phyloP scores from a whole-genome alignment of 495 filamentous ascomycete species.

The Cercophora scortea region DNA sequence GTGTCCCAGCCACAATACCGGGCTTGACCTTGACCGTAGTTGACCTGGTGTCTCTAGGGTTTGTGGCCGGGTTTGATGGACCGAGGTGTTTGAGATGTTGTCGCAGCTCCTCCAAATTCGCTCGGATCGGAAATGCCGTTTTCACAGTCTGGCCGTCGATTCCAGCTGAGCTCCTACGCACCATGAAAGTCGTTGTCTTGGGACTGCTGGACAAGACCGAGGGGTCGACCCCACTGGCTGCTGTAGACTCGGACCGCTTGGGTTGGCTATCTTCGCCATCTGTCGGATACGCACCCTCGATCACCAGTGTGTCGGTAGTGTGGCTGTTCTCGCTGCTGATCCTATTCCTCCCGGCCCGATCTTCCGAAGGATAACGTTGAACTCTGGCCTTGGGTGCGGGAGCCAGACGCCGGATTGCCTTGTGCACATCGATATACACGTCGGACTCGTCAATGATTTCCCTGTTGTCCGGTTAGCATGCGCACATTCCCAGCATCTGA shows the following conservation, averaged over 20 bases:
- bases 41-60: slow-evolving; percentile 76
- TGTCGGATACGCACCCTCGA: neutral
- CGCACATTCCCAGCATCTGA: neutral
- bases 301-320: no score
- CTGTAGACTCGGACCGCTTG: slow-evolving; percentile 12
- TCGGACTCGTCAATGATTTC: slow-evolving; percentile 82
- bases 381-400: slow-evolving; percentile 31
- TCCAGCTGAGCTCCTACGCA: slow-evolving; percentile 48
- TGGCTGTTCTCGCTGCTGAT: no score
- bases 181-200: slow-evolving; percentile 42
- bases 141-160: slow-evolving; percentile 32
- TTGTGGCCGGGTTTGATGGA: slow-evolving; percentile 81
- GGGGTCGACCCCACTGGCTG: slow-evolving; percentile 17
- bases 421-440: slow-evolving; percentile 94
- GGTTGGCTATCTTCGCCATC: slow-evolving; percentile 1
- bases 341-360: neutral
- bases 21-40: slow-evolving; percentile 88
- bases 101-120: slow-evolving; percentile 57
- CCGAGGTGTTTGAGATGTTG: slow-evolving; percentile 87
- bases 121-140: slow-evolving; percentile 35
- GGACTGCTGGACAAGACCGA: slow-evolving; percentile 27
- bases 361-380: slow-evolving; percentile 16
- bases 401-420: slow-evolving; percentile 71
- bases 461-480: slow-evolving; percentile 26
- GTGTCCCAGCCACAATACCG: slow-evolving; percentile 19